These are phyloP conservation scores for Luvunga scandens DNA, from an alignment of 345 rosid species.

Conservation along the genomic window DNA sequence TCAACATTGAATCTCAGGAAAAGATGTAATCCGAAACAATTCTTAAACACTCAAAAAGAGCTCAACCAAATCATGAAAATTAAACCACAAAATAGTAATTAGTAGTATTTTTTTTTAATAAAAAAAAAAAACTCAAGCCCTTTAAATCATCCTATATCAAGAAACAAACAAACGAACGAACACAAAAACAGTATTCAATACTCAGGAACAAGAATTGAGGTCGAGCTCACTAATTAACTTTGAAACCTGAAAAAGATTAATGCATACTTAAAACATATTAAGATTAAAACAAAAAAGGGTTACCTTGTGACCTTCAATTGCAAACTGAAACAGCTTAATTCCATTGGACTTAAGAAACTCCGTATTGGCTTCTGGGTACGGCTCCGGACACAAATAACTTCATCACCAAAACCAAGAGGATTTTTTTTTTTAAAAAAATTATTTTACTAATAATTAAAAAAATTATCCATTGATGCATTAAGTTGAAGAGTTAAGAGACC, in stretches of 20 bases:
- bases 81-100: neutral
- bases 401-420: neutral
- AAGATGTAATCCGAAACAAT: neutral
- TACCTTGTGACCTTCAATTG: conserved; percentile 89
- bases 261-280: neutral
- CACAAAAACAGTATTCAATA: neutral
- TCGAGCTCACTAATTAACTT: neutral
- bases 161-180: neutral
- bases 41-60: neutral
- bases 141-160: neutral
- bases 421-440: too few relatives aligned
- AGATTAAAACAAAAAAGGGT: neutral
- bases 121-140: neutral
- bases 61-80: neutral
- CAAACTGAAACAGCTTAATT: conserved; percentile 82
- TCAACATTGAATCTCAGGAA: neutral
- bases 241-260: neutral
- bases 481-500: too few relatives aligned
- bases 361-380: conserved; percentile 69
- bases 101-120: neutral
- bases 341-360: conserved; percentile 80
- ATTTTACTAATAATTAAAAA: too few relatives aligned
- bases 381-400: conserved; percentile 92
- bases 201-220: neutral
- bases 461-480: neutral